Evolutionary conservation across 495 filamentous ascomycete species (phyloP), one percentile per base, ranked within the genome.

Genomic region (Daldinia concentrica): DNA sequence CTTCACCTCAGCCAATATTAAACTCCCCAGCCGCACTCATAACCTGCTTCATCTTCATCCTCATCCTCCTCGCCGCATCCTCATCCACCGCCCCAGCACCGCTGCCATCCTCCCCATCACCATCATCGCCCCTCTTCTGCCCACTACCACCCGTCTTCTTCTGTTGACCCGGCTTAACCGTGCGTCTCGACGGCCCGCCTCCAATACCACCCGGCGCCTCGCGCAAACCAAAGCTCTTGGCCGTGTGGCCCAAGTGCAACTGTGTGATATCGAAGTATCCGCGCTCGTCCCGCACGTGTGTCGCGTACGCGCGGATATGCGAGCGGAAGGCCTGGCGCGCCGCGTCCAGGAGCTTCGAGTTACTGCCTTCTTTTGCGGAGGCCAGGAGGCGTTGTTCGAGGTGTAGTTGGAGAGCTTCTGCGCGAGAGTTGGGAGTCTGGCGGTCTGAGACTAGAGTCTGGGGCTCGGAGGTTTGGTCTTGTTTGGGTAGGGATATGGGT

Each of bases 301-400:
- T 99, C 2, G 96, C 92, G 75, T 99, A 99, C 0, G 96, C 95
- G 15, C 96, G 85, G 56, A 98, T 89, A 75, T 98, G 94, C 15
- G 92, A 95, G 69, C 95, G 92, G 82, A 91, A 99, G 0, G 90
- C 95, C 52, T 90, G 88, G 8, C 91, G 85, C 0, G 90, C 94
- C 78, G 92, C 83, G 64, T 92, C 91, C 1, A 94, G 85, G 37
- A 84, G 71, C 41, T 79, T 81, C 34, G 71, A 67, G 24, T 55
- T 67, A 3, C 39, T 26, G 34, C 75, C 73, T 32, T 61, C 66
- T n/a, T 79, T 80, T 17, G 73, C 71, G 17, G 60, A 69, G 4
- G 79, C 74, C 22, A 85, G 79, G 9, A 85, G 77, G 0, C 83
- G 78, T 68, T 85, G 82, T 54, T 85, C 83, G 24, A 85, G 69